Evolutionary conservation across 2,329 filamentous ascomycete genomes (phyloP).

Genomic region (Ceratocystis diversiconidia): DNA sequence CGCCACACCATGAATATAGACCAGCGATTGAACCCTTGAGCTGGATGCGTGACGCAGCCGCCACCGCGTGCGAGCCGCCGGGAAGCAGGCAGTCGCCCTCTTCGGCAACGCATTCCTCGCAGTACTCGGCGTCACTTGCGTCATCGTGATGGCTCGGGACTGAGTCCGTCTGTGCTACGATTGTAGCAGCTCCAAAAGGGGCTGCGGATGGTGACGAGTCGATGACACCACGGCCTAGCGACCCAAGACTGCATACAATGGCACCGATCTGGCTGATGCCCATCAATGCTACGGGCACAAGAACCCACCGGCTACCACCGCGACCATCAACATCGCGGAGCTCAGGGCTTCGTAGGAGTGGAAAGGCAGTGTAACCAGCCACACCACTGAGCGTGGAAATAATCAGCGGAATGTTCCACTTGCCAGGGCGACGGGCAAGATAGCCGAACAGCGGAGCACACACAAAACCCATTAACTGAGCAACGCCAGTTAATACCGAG

Average conservation of each 20-base stretch:
- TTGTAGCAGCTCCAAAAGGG: neutral
- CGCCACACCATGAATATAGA: conserved; percentile 82
- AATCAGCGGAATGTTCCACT: conserved; percentile 60
- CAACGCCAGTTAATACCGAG: conserved; percentile 73
- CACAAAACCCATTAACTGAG: conserved; percentile 72
- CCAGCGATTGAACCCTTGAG: conserved; percentile 92
- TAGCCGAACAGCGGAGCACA: conserved; percentile 81
- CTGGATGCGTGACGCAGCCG: conserved; percentile 35
- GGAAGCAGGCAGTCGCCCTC: conserved; percentile 5
- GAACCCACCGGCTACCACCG: conserved; percentile 54
- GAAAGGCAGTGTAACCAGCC: conserved; percentile 63
- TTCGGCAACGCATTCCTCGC: conserved; percentile 21
- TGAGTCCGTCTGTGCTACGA: conserved; percentile 16
- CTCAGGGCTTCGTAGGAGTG: conserved; percentile 63
- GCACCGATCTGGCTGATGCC: conserved; percentile 91
- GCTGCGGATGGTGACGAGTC: conserved; percentile 1
- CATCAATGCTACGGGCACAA: conserved; percentile 63
- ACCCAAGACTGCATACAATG: conserved; percentile 88
- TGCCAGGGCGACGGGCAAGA: conserved; percentile 52
- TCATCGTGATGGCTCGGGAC: conserved; percentile 28
- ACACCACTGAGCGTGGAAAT: conserved; percentile 60
- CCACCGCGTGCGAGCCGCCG: conserved; percentile 23
- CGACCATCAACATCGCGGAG: conserved; percentile 48
- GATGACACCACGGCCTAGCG: conserved; percentile 69
- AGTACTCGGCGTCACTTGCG: conserved; percentile 26